Evolutionary conservation across 345 rosid genomes (phyloP).

Genomic region (Melaleuca quinquenervia): DNA sequence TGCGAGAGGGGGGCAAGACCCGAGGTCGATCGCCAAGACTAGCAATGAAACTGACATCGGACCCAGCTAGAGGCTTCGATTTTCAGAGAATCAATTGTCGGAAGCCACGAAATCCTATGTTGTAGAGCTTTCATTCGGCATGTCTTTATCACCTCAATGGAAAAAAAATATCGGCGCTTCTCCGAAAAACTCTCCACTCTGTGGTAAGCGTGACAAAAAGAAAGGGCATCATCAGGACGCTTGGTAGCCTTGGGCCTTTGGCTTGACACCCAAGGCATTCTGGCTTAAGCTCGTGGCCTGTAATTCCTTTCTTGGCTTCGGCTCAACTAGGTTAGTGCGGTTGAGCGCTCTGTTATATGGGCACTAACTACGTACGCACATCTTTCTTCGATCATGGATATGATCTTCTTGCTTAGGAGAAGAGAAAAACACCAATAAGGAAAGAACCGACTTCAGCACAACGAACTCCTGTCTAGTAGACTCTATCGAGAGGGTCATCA

Average conservation of each 20-base stretch:
- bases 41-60: not conserved
- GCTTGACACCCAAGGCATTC: not conserved
- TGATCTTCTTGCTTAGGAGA: not conserved
- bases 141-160: too few relatives aligned
- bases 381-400: not conserved
- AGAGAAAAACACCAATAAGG: too few relatives aligned
- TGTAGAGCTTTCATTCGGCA: not conserved
- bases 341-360: not conserved
- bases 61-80: not conserved
- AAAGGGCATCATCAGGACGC: not conserved
- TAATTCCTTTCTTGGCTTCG: not conserved
- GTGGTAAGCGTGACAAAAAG: not conserved
- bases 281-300: not conserved
- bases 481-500: too few relatives aligned
- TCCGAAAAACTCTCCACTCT: not conserved
- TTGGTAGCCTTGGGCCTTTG: not conserved
- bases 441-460: too few relatives aligned
- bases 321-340: not conserved
- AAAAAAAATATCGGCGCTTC: too few relatives aligned
- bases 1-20: not conserved
- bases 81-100: not conserved
- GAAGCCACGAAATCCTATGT: not conserved
- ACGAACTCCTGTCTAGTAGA: too few relatives aligned
- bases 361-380: not conserved
- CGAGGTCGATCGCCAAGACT: not conserved